Conservation (phyloP, 2,329 filamentous ascomycete genomes). For the Didymella sp. region DNA sequence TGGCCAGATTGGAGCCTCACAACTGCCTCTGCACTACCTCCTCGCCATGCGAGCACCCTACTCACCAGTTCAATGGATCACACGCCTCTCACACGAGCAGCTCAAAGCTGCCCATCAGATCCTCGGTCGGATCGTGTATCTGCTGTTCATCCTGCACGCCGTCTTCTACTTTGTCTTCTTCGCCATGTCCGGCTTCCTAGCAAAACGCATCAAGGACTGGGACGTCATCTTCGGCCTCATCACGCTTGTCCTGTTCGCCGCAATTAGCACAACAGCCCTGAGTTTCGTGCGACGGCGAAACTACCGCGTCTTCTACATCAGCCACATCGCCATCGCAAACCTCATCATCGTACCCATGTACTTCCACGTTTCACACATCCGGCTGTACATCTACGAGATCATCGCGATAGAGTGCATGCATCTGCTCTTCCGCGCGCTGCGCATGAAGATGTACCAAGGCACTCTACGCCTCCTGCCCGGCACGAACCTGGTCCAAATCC, state of each 20-base stretch:
- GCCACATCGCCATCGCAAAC: slow-evolving; percentile 61
- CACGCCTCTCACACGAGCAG: slow-evolving; percentile 61
- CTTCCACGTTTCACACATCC: slow-evolving; percentile 63
- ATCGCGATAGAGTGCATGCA: slow-evolving; percentile 57
- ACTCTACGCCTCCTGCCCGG: slow-evolving; percentile 51
- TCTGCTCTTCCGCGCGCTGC: slow-evolving; percentile 46
- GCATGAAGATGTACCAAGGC: slow-evolving; percentile 46
- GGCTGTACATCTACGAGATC: slow-evolving; percentile 61
- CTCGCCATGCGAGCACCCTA: slow-evolving; percentile 61
- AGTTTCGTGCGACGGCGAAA: slow-evolving; percentile 55
- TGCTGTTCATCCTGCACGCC: slow-evolving; percentile 61
- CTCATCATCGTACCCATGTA: slow-evolving; percentile 59
- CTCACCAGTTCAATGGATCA: slow-evolving; percentile 60
- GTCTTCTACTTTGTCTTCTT: slow-evolving; percentile 66
- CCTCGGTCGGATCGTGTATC: slow-evolving; percentile 61
- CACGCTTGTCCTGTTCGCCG: slow-evolving; percentile 54
- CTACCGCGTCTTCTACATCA: slow-evolving; percentile 63
- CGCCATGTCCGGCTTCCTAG: slow-evolving; percentile 57
- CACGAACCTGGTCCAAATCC: slow-evolving; percentile 54
- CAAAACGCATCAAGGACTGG: slow-evolving; percentile 61
- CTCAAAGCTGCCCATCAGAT: slow-evolving; percentile 66
- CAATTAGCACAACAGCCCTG: slow-evolving; percentile 59
- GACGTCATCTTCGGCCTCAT: slow-evolving; percentile 65
- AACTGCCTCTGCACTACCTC: slow-evolving; percentile 65
- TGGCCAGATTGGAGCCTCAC: slow-evolving; percentile 65